These are phyloP conservation scores for Penicilliopsis zonata DNA, from an alignment of 495 filamentous ascomycete genomes.

Conservation along the genomic window DNA sequence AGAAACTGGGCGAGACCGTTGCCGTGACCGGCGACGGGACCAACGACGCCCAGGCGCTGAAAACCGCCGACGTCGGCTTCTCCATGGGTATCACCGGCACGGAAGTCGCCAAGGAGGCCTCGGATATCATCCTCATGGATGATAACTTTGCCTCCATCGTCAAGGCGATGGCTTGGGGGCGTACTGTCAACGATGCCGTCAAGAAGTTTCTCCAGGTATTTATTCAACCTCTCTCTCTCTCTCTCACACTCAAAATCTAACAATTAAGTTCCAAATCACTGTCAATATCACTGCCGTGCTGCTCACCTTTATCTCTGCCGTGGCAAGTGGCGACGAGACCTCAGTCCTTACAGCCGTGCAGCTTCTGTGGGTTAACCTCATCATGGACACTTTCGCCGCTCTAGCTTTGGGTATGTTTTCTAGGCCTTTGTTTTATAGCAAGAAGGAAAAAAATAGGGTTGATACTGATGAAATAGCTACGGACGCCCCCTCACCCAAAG, in stretches of 20 bases:
- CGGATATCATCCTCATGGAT: slow-evolving; percentile 89
- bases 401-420: slow-evolving; percentile 47
- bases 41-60: slow-evolving; percentile 82
- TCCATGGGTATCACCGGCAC: slow-evolving; percentile 88
- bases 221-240: slow-evolving; percentile 2
- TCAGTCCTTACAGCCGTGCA: slow-evolving; percentile 79
- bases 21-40: slow-evolving; percentile 91
- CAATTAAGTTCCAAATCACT: slow-evolving; percentile 74
- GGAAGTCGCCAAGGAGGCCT: slow-evolving; percentile 86
- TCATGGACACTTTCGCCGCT: slow-evolving; percentile 95
- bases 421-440: no score
- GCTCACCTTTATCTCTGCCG: slow-evolving; percentile 74
- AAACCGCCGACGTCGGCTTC: slow-evolving; percentile 81
- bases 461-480: slow-evolving; percentile 39
- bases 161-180: slow-evolving; percentile 78
- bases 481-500: slow-evolving; percentile 57
- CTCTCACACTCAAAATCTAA: slow-evolving; percentile 3
- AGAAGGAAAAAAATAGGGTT: background rate
- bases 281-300: slow-evolving; percentile 83
- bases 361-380: slow-evolving; percentile 83
- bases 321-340: slow-evolving; percentile 48
- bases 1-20: slow-evolving; percentile 79
- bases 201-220: slow-evolving; percentile 79
- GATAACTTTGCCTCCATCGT: slow-evolving; percentile 89
- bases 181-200: slow-evolving; percentile 79